Conservation (phyloP, 352 stramenopile species). For the Phytophthora melonis region DNA sequence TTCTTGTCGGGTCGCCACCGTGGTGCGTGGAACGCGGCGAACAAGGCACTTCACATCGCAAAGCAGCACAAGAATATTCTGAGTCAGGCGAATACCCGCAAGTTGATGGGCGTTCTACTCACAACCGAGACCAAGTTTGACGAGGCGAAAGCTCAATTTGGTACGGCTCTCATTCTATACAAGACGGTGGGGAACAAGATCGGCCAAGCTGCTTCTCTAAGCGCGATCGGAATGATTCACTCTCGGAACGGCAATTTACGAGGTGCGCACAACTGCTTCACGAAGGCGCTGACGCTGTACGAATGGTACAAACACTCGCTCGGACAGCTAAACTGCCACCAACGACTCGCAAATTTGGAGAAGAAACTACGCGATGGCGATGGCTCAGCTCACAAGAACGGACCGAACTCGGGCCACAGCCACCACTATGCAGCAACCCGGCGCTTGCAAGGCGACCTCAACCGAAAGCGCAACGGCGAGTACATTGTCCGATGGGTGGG, state of each 20-base stretch:
- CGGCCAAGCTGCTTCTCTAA: conserved; percentile 76
- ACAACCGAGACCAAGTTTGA: conserved; percentile 88
- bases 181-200: conserved; percentile 80
- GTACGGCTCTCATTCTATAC: conserved; percentile 78
- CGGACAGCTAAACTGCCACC: conserved; percentile 83
- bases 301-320: conserved; percentile 87
- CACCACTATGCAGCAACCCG: conserved; percentile 84
- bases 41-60: conserved; percentile 78
- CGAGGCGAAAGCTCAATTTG: conserved; percentile 84
- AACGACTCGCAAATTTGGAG: conserved; percentile 83
- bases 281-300: conserved; percentile 80
- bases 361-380: conserved; percentile 85
- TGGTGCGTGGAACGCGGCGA: conserved; percentile 75
- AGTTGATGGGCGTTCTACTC: conserved; percentile 81
- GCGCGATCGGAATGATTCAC: conserved; percentile 85
- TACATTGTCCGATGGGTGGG: conserved; percentile 87
- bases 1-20: conserved; percentile 80
- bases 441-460: conserved; percentile 80
- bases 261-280: conserved; percentile 83
- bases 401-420: conserved; percentile 66
- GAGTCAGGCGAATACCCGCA: conserved; percentile 76
- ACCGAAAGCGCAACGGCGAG: conserved; percentile 82
- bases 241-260: conserved; percentile 82
- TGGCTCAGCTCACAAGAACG: conserved; percentile 61
- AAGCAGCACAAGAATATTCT: conserved; percentile 78